Evolutionary conservation across 768 basidiomycete species (phyloP).

Genomic region (Hygrophorus russula): DNA sequence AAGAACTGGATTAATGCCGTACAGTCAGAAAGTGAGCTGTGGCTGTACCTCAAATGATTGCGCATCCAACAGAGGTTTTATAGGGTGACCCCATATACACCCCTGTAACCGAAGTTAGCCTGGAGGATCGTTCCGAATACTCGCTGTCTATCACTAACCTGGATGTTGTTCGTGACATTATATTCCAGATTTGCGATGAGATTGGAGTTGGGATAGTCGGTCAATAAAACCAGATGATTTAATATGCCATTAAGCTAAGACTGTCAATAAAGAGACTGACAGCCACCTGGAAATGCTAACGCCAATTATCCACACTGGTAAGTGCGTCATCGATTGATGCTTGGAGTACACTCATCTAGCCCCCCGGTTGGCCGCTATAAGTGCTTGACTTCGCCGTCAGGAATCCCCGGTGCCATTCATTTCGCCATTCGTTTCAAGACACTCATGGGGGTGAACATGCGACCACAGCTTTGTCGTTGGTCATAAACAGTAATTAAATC

Average conservation of each 20-base stretch:
- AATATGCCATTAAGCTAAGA: background rate
- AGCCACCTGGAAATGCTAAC: conserved; percentile 49
- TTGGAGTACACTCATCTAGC: too few relatives aligned
- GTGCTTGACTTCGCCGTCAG: too few relatives aligned
- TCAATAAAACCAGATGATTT: conserved; percentile 57
- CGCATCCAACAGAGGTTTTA: conserved; percentile 30
- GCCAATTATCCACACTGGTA: too few relatives aligned
- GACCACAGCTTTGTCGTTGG: too few relatives aligned
- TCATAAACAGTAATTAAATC: too few relatives aligned
- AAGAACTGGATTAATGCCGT: conserved; percentile 16
- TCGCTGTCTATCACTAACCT: conserved; percentile 23
- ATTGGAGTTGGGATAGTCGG: conserved; percentile 81
- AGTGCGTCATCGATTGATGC: too few relatives aligned
- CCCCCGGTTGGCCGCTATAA: too few relatives aligned
- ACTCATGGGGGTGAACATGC: too few relatives aligned
- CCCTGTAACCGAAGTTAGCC: conserved; percentile 33
- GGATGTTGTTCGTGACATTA: conserved; percentile 57
- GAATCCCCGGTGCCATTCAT: too few relatives aligned
- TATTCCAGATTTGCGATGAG: conserved; percentile 65
- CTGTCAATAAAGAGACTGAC: background rate
- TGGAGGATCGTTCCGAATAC: background rate
- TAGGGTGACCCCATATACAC: conserved; percentile 70
- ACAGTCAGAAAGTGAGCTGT: conserved; percentile 4
- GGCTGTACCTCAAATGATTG: conserved; percentile 82
- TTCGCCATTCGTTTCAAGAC: too few relatives aligned